These are phyloP conservation scores for Boletus vinaceobasis DNA, from an alignment of 768 basidiomycete species.

Conservation along the genomic window DNA sequence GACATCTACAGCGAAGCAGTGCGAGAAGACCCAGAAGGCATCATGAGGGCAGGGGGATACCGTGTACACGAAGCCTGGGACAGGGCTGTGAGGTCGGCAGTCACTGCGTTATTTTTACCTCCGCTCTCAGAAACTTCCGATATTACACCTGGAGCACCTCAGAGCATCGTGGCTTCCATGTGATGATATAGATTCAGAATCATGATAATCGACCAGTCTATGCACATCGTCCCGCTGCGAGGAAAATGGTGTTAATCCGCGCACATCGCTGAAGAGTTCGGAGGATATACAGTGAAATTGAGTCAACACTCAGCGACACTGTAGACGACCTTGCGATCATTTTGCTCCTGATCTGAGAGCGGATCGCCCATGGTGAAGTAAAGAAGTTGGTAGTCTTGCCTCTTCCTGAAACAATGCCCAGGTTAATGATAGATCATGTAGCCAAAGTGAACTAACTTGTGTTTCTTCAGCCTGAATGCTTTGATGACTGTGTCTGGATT, in stretches of 20 bases:
- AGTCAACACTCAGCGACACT: constrained; percentile 40
- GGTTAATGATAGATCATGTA: not conserved
- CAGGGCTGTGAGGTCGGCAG: constrained; percentile 68
- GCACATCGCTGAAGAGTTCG: not conserved
- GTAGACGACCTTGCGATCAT: constrained; percentile 47
- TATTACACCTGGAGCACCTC: constrained; percentile 13
- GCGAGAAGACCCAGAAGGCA: constrained; percentile 68
- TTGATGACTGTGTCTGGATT: constrained; percentile 38
- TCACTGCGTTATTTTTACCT: constrained; percentile 66
- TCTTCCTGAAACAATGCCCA: constrained; percentile 15
- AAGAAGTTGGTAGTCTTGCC: constrained; percentile 74
- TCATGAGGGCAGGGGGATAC: constrained; percentile 84
- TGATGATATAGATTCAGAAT: constrained; percentile 21
- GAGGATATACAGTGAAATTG: not conserved
- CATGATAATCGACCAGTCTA: not conserved
- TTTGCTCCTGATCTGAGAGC: constrained; percentile 51
- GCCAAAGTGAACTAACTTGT: constrained; percentile 36
- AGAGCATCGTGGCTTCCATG: constrained; percentile 45
- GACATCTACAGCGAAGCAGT: constrained; percentile 77
- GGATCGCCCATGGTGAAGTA: constrained; percentile 73
- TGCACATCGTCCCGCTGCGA: not conserved
- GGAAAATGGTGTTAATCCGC: not conserved
- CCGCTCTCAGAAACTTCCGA: constrained; percentile 39
- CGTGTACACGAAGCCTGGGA: constrained; percentile 82
- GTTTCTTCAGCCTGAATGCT: constrained; percentile 46